Evolutionary conservation across 805 yeast species (phyloP).

Genomic region (Helenozyma baotianmanensis): DNA sequence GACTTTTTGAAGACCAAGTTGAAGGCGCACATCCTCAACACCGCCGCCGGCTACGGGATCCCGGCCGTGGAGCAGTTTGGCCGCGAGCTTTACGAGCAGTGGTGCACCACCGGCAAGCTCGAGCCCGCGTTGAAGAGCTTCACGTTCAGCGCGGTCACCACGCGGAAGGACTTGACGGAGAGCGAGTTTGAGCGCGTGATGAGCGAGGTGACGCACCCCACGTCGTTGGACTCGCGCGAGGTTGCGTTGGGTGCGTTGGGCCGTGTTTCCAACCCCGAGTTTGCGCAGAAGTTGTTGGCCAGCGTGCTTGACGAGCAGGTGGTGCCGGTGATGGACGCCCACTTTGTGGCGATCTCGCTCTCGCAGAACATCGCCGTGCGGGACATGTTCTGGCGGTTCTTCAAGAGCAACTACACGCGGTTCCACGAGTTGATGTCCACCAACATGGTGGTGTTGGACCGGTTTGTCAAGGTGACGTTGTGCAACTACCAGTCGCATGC

Average conservation of each 20-base stretch:
- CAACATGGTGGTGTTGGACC: constrained; percentile 49
- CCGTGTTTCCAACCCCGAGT: constrained; percentile 30
- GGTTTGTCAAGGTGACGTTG: constrained; percentile 39
- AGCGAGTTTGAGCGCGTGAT: constrained; percentile 37
- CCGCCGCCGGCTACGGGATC: constrained; percentile 37
- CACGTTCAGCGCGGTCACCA: constrained; percentile 40
- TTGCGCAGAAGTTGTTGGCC: constrained; percentile 33
- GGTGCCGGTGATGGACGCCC: constrained; percentile 57
- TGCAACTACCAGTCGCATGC: constrained; percentile 24
- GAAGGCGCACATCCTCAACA: constrained; percentile 35
- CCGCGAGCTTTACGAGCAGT: constrained; percentile 22
- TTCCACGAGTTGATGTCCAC: constrained; percentile 43
- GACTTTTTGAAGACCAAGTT: constrained; percentile 31
- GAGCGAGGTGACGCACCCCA: constrained; percentile 46
- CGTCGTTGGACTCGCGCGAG: constrained; percentile 56
- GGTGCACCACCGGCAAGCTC: constrained; percentile 22
- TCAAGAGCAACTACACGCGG: constrained; percentile 43
- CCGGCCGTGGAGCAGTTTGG: constrained; percentile 36
- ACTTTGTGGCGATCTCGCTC: constrained; percentile 45
- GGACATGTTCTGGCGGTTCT: constrained; percentile 44
- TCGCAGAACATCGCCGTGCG: constrained; percentile 44
- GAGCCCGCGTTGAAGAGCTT: constrained; percentile 43
- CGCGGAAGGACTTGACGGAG: constrained; percentile 25
- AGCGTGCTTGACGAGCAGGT: constrained; percentile 38
- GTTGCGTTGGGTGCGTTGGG: constrained; percentile 56